Conservation (phyloP, 2,329 filamentous ascomycete species). For the Cucurbitaria berberidis region DNA sequence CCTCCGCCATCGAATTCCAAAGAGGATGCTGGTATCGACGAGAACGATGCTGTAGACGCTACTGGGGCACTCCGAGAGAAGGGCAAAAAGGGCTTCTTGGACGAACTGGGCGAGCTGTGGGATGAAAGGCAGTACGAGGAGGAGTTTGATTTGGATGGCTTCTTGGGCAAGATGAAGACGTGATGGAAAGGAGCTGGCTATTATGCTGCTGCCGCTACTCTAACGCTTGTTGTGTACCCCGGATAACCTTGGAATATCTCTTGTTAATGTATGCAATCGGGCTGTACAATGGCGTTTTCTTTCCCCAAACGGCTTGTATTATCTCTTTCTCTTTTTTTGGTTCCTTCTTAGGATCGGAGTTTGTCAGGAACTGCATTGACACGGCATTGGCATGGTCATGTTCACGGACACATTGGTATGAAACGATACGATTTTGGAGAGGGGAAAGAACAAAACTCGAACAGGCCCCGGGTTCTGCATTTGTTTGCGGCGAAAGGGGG, state of each 20-base stretch:
- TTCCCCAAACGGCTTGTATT: too few relatives aligned
- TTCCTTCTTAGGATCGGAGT: too few relatives aligned
- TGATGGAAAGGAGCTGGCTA: slow-evolving; percentile 23
- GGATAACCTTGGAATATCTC: too few relatives aligned
- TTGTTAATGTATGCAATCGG: too few relatives aligned
- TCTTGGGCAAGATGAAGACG: slow-evolving; percentile 88
- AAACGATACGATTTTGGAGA: neutral
- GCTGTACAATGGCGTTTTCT: too few relatives aligned
- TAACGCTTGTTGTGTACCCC: too few relatives aligned
- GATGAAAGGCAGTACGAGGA: slow-evolving; percentile 98
- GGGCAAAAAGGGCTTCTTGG: slow-evolving; percentile 94
- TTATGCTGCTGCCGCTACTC: too few relatives aligned
- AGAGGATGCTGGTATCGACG: slow-evolving; percentile 73
- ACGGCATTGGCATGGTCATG: too few relatives aligned
- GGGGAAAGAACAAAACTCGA: too few relatives aligned
- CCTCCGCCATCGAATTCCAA: slow-evolving; percentile 63
- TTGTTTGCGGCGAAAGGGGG: neutral
- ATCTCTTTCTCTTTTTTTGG: too few relatives aligned
- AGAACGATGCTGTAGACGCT: slow-evolving; percentile 82
- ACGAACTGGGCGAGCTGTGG: slow-evolving; percentile 95
- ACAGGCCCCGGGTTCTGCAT: neutral
- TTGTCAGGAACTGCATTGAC: too few relatives aligned
- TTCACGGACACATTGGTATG: too few relatives aligned
- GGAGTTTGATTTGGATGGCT: slow-evolving; percentile 94
- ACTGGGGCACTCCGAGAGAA: slow-evolving; percentile 91